Evolutionary conservation across 2,329 filamentous ascomycete genomes (phyloP), one percentile per base, ranked within the genome.

Genomic region (Ceratocystiopsis sp.): DNA sequence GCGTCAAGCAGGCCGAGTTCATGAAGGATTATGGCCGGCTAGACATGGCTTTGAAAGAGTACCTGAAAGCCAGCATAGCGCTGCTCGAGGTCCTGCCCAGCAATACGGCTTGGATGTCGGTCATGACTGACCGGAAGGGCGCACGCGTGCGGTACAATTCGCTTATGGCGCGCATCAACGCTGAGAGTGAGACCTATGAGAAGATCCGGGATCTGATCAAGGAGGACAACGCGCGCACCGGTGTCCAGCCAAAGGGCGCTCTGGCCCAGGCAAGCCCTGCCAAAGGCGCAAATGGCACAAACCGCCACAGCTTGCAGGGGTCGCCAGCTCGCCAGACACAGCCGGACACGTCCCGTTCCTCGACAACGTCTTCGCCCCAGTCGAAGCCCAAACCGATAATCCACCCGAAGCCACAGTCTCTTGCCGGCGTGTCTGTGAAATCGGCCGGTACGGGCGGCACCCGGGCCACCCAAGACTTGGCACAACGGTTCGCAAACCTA

Each of bases 41-140:
- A 5, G 85, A 91, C 55, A 60, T 76, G 35, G 87, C 87, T 3
- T 80, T 93, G 44, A 74, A 81, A 50, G 83, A 93, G 48, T 96
- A 89, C 55, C 71, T 96, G 45, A 75, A 80, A 49, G 84, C 87
- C 12, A 86, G 73, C 46, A 78, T 86, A 45, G 80, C 95, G 44
- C 73, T 82, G 14, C 69, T 86, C 41, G 78, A 89, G 44, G 65
- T 78, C 37, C 78, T 96, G 21, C 82, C 84, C 2, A 69, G 68
- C 34, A 85, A 93, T 57, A 75, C 72, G 45, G 83, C 89, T 48
- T 93, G 77, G 57, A 71, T 75, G 25, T 67, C 71, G 42, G 64
- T 86, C 45, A 72, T 75, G 51, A 61, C 61, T 35, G 73, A 77
- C 40, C 62, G 65, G 21, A 60, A 63, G 35, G 65, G 71, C 11